These are phyloP conservation scores for Singerocomus rubriflavus DNA, from an alignment of 1,284 basidiomycete species.

Conservation along the genomic window DNA sequence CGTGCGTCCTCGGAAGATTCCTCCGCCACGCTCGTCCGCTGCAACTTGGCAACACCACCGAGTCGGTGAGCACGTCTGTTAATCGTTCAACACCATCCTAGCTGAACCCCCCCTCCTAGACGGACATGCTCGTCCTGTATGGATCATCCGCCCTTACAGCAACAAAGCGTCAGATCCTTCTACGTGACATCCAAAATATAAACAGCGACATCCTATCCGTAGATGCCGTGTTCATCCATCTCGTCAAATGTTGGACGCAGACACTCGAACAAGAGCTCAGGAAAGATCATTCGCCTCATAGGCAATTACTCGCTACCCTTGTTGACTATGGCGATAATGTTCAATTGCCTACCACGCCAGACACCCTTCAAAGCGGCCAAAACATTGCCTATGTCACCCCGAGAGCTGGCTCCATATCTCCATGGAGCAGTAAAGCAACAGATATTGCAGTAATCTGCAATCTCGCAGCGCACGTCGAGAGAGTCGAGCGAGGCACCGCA, in stretches of 20 bases:
- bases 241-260: conserved; percentile 63
- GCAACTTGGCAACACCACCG: conserved; percentile 2
- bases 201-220: conserved; percentile 61
- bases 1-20: neutral
- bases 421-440: conserved; percentile 98
- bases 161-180: conserved; percentile 68
- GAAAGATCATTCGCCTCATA: conserved; percentile 43
- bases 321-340: conserved; percentile 84
- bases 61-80: conserved; percentile 14
- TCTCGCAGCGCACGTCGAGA: conserved; percentile 65
- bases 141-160: conserved; percentile 74
- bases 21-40: conserved; percentile 2
- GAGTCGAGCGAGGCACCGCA: conserved; percentile 83
- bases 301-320: conserved; percentile 68
- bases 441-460: conserved; percentile 91
- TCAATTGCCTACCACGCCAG: conserved; percentile 46
- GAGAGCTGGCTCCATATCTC: conserved; percentile 78
- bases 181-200: conserved; percentile 58
- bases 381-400: conserved; percentile 75
- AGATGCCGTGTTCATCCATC: conserved; percentile 86
- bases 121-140: conserved; percentile 60
- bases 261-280: conserved; percentile 50
- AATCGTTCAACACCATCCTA: neutral
- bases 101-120: conserved; percentile 11
- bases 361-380: conserved; percentile 37